phyloP scores from a whole-genome alignment of 257 asterid species.

The Gynochthodes officinalis region DNA sequence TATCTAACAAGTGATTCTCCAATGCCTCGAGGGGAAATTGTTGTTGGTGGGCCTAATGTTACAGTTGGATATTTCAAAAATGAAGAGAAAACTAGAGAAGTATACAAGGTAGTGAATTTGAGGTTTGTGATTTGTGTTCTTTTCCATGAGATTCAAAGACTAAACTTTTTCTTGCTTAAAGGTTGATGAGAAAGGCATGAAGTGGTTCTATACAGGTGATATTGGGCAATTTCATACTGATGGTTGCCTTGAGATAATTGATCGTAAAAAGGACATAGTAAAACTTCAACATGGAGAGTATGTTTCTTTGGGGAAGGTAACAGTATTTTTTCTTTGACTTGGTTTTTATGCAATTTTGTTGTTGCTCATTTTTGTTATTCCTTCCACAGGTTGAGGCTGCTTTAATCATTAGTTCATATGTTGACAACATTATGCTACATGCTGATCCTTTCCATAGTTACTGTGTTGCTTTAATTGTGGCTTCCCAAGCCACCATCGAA shows the following conservation, averaged over 20 bases:
- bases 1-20: constrained; percentile 74
- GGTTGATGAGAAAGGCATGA: constrained; percentile 85
- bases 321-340: neutral
- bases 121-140: neutral
- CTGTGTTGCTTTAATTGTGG: constrained; percentile 93
- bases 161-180: constrained; percentile 17
- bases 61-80: constrained; percentile 90
- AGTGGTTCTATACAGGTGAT: constrained; percentile 96
- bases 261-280: constrained; percentile 92
- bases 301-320: constrained; percentile 93
- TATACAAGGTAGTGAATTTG: constrained; percentile 62
- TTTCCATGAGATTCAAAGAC: neutral
- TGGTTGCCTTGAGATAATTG: constrained; percentile 95
- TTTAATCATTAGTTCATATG: constrained; percentile 56
- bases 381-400: constrained; percentile 85
- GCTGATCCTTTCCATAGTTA: constrained; percentile 81
- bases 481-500: constrained; percentile 63
- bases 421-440: constrained; percentile 84
- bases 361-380: constrained; percentile 16
- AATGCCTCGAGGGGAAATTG: constrained; percentile 89
- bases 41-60: constrained; percentile 92
- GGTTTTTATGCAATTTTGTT: neutral
- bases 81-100: constrained; percentile 84
- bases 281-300: constrained; percentile 98
- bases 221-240: constrained; percentile 81